Evolutionary conservation across 1,284 basidiomycete species (phyloP), one percentile per base, ranked within the genome.

Genomic region (Ganoderma lingzhi): DNA sequence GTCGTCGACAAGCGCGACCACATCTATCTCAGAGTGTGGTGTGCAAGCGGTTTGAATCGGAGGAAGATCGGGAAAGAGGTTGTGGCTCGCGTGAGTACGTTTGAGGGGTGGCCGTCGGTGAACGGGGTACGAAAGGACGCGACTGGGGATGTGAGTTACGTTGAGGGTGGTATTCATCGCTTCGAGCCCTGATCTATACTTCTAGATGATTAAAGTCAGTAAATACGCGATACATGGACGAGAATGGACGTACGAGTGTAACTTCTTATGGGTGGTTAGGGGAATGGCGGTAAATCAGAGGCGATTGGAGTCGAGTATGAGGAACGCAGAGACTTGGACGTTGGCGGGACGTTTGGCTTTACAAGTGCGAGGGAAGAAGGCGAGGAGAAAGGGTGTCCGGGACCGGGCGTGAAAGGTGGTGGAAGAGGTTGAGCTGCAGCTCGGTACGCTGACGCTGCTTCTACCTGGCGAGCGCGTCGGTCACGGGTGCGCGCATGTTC

Each of bases 111-210:
- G 68, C 17, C 68, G 56, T 39, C 70, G 72, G 56, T 70, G 62
- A 59, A 64, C 66, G 45, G 66, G 63, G 28, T 70, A 68, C 44
- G 70, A 71, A 41, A 70, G 70, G 0, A 64, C 62, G 56, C 70
- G 70, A 30, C 14, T 61, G 37, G 64, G 55, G 12, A 59, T 62
- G 48, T 41, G 39, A 10, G 23, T 30, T 45, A 64, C 45, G 35
- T 55, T 35, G n/a, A 32, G 17, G 19, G n/a, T 15, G 30, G 41
- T 15, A 9, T 12, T 28, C 53, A 56, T 63, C 35, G 61, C 28
- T 37, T 15, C 12, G 1, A 23, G 41, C 32, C 23, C 6, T 32
- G 14, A 41, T 15, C 10, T 41, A n/a, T 30, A 51, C 35, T 35
- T 44, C 5, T 17, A 28, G 23, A 0, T 5, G 6, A 19, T 39